Base-by-base conservation (phyloP, 1,284 basidiomycete genomes). In the Mycena citricolor region DNA sequence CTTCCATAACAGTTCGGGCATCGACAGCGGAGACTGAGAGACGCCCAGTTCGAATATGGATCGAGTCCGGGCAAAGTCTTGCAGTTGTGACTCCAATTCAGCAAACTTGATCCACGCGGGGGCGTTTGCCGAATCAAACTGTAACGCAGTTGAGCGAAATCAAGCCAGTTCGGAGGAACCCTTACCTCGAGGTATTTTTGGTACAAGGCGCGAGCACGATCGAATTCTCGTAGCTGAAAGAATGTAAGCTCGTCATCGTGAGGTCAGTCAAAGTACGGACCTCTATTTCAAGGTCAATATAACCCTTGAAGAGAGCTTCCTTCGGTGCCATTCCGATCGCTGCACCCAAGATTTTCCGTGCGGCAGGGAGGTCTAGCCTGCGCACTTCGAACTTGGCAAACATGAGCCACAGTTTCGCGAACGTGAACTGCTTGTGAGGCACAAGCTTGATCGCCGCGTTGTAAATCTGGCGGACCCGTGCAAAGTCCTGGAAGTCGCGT, bases 1-100 rank as follows among this genome's bases (percentile, higher is more conserved):
- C 62, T 94, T 94, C 93, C 93, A 95, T n/a, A 97, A 77, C 10
- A 97, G 76, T 65, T 99, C 97, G 2, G 97, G 97, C 93, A 98
- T 98, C 45, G 97, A 94, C 30, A 99, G 74, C n/a, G 85, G 83
- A 1, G 77, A 67, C 60, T 99, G 97, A 3, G 86, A 74, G n/a
- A 95, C 81, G 3, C 91, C 97, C 28, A 99, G 82, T 65, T 99
- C 94, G 65, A 93, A 99, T 60, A 99, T 94, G 3, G 85, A 94
- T 12, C 97, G 86, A 3, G 94, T 91, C 34, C 97, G 92, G 20
- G 84, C 74, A 61, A 89, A 86, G 65, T 99, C 97, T 64, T 92
- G 91, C 1, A 99, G 77, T 42, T 91, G 90, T 0, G 84, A 81
- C 68, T 99, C 97, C 29, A 99, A 81, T 62, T 97, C 94, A 10